Evolutionary conservation across 1,284 basidiomycete genomes (phyloP).

Genomic region (Naganishia cerealis): DNA sequence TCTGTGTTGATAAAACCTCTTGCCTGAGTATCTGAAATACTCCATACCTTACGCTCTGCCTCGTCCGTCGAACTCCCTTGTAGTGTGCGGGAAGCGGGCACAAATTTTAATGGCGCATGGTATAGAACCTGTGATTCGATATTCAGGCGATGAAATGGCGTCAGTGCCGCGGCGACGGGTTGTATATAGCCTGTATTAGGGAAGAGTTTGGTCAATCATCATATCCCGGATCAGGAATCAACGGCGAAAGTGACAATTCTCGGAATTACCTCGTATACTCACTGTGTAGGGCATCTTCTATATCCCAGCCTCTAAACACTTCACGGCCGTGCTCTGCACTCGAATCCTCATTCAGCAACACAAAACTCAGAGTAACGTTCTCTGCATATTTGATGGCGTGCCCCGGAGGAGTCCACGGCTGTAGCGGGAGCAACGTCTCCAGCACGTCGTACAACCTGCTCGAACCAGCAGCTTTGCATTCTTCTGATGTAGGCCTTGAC

Average conservation of each 20-base stretch:
- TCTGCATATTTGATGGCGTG: conserved; percentile 64
- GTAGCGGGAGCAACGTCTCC: conserved; percentile 37
- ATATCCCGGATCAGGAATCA: background rate
- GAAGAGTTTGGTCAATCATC: background rate
- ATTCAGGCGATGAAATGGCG: conserved; percentile 78
- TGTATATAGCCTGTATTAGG: conserved; percentile 63
- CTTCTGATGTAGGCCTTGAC: background rate
- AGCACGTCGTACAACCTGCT: background rate
- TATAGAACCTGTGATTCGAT: conserved; percentile 92
- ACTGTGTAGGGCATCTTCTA: conserved; percentile 66
- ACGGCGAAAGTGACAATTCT: background rate
- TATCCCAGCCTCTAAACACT: conserved; percentile 67
- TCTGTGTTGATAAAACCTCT: conserved; percentile 93
- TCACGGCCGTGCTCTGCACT: conserved; percentile 61
- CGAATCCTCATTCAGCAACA: conserved; percentile 80
- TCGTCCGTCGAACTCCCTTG: background rate
- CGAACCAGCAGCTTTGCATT: conserved; percentile 6
- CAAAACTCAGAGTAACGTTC: conserved; percentile 61
- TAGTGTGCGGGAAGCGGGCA: conserved; percentile 55
- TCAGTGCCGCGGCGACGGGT: conserved; percentile 66
- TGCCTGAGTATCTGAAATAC: conserved; percentile 73
- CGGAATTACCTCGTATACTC: conserved; percentile 47
- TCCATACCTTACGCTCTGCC: conserved; percentile 51
- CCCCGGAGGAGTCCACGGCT: conserved; percentile 40
- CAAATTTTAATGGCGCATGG: conserved; percentile 83